Base-by-base conservation (phyloP, 768 basidiomycete species). In the Gymnopilus dilepis region DNA sequence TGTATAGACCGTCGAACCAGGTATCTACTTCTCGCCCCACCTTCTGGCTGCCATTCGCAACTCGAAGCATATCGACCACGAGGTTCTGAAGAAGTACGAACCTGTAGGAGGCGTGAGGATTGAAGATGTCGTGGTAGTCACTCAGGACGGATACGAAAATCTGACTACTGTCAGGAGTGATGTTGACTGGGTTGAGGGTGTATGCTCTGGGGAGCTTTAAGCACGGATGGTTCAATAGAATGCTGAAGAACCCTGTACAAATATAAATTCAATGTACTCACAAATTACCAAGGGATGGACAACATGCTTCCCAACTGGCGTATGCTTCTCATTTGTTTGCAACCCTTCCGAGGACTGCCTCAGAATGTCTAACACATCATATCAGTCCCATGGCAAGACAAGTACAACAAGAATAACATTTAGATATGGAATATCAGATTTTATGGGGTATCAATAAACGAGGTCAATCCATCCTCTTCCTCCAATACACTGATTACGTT, bases 41-140 rank as follows among this genome's bases (percentile, higher is more conserved):
- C 80, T 95, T 19, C 78, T 96, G n/a, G 81, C 83, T 4, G 78
- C 87, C 8, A 80, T 88, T 42, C 83, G 86, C 43, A 76, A 83
- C 67, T 88, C 89, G 28, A 78, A 78, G 60, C 81, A 88, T 68
- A 86, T 98, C 64, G 80, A 95, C 69, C 84, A 86, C 40, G 87
- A 83, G 13, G 82, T 90, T 22, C 76, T 96, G 61, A 80, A 82
- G 72, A 75, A 78, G 51, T 98, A 95, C 69, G 88, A 92, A 68
- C 75, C 77, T 33, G 92, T 98, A 22, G 97, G 97, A 13, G 97
- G 96, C 0, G 91, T 99, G 2, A 78, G 96, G 53, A 96, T 99
- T 64, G 97, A 99, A 73, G 97, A 99, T 72, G 94, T 91, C 28
- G 84, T 98, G 3, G 74, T 92, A 6, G 87, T 99, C 63, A 94